Percentiles rank a stretch among this genome's conserved stretches.
Conservation (phyloP, 306 rosid genomes). For the Castanea crenata region DNA sequence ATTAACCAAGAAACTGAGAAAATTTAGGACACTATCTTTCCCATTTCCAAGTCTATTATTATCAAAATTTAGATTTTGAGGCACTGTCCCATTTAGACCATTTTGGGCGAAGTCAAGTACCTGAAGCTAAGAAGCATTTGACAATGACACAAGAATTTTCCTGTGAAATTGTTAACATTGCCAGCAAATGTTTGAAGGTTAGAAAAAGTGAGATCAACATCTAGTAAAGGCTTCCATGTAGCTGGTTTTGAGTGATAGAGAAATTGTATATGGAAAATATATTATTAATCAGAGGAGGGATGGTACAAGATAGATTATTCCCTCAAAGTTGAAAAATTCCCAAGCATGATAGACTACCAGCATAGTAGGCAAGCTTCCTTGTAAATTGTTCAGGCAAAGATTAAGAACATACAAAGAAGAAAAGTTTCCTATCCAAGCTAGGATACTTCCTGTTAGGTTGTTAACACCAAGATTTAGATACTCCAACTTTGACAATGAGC, state of each 20-base stretch:
- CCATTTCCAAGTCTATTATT: conserved; percentile 33
- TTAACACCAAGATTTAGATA: conserved; percentile 9
- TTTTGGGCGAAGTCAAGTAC: conserved; percentile 41
- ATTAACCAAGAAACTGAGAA: conserved; percentile 32
- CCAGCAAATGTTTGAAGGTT: conserved; percentile 39
- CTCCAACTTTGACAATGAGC: conserved; percentile 13
- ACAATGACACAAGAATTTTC: conserved; percentile 43
- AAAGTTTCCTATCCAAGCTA: conserved; percentile 50
- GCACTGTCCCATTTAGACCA: conserved; percentile 34
- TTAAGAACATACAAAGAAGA: conserved; percentile 29
- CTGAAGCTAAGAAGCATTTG: conserved; percentile 40
- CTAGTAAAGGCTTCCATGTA: conserved; percentile 39
- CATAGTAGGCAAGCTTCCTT: conserved; percentile 39
- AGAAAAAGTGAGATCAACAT: conserved; percentile 47
- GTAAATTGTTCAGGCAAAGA: conserved; percentile 25
- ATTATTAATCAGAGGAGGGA: conserved; percentile 24
- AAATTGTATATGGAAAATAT: conserved; percentile 30
- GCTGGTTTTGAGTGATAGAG: conserved; percentile 32
- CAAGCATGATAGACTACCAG: conserved; percentile 24
- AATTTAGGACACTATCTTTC: conserved; percentile 19
- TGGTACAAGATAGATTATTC: conserved; percentile 15
- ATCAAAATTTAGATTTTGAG: conserved; percentile 32
- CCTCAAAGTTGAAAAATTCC: neutral
- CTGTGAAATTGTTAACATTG: conserved; percentile 35
- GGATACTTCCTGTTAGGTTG: conserved; percentile 43